Conservation (phyloP, 768 basidiomycete genomes). For the Boletus sensibilis region DNA sequence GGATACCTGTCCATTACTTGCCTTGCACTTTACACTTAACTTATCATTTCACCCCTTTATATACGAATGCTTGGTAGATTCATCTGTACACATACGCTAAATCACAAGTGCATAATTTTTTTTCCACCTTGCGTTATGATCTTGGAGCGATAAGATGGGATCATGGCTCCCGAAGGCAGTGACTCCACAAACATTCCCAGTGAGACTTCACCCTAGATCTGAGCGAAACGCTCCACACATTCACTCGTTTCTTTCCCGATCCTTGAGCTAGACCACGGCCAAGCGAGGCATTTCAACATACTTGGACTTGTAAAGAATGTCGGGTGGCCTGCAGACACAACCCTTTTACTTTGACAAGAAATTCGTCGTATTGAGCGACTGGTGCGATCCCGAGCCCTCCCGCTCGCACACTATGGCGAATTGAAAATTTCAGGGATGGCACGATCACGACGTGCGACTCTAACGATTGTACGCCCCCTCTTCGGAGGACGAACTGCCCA, state of each 20-base stretch:
- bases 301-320: conserved; percentile 9
- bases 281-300: neutral
- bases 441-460: conserved; percentile 93
- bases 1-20: neutral
- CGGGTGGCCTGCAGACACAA: conserved; percentile 9
- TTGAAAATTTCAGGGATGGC: conserved; percentile 63
- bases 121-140: neutral
- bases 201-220: neutral
- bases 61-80: conserved; percentile 3
- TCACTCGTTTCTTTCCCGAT: neutral
- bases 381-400: conserved; percentile 47
- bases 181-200: conserved; percentile 20
- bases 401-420: neutral
- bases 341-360: conserved; percentile 55
- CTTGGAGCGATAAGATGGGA: conserved; percentile 21
- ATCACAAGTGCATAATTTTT: neutral
- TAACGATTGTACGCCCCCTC: conserved; percentile 75
- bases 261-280: neutral
- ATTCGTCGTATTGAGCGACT: conserved; percentile 88
- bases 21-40: conserved; percentile 6
- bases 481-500: neutral
- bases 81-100: neutral
- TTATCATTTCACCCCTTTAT: conserved; percentile 17
- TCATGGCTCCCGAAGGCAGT: neutral
- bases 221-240: neutral